Base-by-base conservation (phyloP, 352 stramenopile species). In the Hyaloperonospora brassicae region DNA sequence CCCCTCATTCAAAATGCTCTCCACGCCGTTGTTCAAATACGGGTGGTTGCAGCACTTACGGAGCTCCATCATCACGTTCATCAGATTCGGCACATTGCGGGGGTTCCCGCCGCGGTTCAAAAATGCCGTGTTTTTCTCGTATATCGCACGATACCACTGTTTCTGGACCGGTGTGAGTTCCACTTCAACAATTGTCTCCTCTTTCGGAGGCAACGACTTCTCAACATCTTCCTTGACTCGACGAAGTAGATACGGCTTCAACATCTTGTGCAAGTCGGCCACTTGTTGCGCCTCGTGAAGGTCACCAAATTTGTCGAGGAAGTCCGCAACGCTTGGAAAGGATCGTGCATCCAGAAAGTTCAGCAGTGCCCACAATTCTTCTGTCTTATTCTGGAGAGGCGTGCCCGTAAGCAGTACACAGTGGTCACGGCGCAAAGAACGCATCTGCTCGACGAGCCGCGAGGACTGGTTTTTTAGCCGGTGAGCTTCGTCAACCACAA, bases 351-450 rank as follows among this genome's bases (percentile, higher is more conserved):
- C 95, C 30, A 99, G 86, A 41, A 99, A 99, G 68, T 99, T 98
- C 1, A 99, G 73, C 27, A 99, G 72, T 2, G 96, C 91, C 96
- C 96, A 99, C n/a, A 99, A 70, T 68, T 99, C 98, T 59, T 98
- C 83, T 4, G 98, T 98, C 65, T 99, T 99, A 79, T 99, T 99
- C 52, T 95, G 85, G 7, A 95, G 50, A 35, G 86, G 86, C 36
- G 86, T 95, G 7, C 86, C 86, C 3, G 86, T 95, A 0, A 95
- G 70, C 44, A 95, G 61, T 24, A 95, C 80, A 38, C 84, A 93
- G 50, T 93, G 84, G 35, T 90, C 82, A 2, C 85, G 76, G 30
- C 69, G 80, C 21, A 95, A 53, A 17, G 76, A 88, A 2, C 82
- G 81, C 54, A 96, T 76, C 51, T 96, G 86, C 53, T 95, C 81